Base-by-base conservation (phyloP, 2,329 filamentous ascomycete genomes). In the Aspergillus sojae region DNA sequence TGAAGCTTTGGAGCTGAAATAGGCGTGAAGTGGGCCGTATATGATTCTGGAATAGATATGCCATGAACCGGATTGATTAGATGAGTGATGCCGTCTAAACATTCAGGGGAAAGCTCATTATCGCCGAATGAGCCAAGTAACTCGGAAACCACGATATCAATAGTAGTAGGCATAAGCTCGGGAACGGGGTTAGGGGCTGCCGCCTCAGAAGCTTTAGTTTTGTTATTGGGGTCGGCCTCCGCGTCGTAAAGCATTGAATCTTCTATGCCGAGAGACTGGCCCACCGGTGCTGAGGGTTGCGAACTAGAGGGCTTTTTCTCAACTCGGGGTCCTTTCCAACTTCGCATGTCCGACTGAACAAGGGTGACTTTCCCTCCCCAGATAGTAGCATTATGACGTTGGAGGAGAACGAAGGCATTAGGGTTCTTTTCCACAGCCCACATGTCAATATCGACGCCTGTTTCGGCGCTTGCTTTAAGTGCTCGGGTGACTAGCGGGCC, bases 381-480 rank as follows among this genome's bases (percentile, higher is more conserved):
- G n/a, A 88, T 84, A 21, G 85, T 87, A 67, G 89, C 84, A 73
- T 98, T 98, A 74, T 96, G 93, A 28, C 92, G 86, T 65, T 97
- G 88, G 2, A 99, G 86, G 68, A 97, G 89, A 7, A 99, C 94
- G 75, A 94, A 98, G 0, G 95, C 95, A 74, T 99, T 98, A 4
- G 93, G 95, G 78, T 99, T 99, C 85, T 99, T 99, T 79, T 99
- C 95, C 4, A 99, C 88, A 0, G 92, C 95, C 89, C 93, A 98
- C 53, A 96, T 86, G 69, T 94, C 89, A 57, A 98, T 91, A 23
- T 88, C 83, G 4, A 97, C 89, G 1, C 90, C 89, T 1, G 93
- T 91, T 19, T 83, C 85, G 65, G 89, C 84, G 71, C 93, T 94
- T 14, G 95, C 96, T 64, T 88, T 88, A 30, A 99, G 81, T 1